Evolutionary conservation across 2,329 filamentous ascomycete species (phyloP).

Genomic region (Zymoseptoria tritici): DNA sequence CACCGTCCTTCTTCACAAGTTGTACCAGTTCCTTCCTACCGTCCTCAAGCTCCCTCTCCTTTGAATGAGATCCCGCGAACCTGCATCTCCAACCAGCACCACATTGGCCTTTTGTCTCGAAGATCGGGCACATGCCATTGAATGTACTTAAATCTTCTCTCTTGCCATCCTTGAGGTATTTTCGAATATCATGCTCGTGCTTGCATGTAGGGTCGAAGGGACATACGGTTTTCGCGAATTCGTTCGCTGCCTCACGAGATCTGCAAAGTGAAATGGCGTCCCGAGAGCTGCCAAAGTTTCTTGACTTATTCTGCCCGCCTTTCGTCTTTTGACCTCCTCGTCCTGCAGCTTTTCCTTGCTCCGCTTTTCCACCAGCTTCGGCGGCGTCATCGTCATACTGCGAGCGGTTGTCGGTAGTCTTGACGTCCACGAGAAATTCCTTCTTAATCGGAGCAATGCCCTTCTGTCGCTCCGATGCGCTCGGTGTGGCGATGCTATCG

Average conservation of each 20-base stretch:
- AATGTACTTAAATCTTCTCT: slow-evolving; percentile 72
- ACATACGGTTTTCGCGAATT: slow-evolving; percentile 74
- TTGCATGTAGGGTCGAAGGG: slow-evolving; percentile 73
- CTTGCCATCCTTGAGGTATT: slow-evolving; percentile 76
- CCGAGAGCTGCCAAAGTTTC: slow-evolving; percentile 70
- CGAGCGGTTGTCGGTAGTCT: slow-evolving; percentile 4
- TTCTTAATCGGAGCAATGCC: slow-evolving; percentile 65
- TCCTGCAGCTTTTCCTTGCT: slow-evolving; percentile 21
- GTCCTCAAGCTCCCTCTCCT: slow-evolving; percentile 69
- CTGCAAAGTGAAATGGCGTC: slow-evolving; percentile 74
- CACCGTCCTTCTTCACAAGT: slow-evolving; percentile 40
- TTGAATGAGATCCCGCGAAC: slow-evolving; percentile 79
- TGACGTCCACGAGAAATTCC: slow-evolving; percentile 48
- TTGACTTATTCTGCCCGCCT: slow-evolving; percentile 73
- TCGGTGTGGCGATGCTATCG: slow-evolving; percentile 7
- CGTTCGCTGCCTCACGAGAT: slow-evolving; percentile 60
- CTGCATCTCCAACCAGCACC: slow-evolving; percentile 89
- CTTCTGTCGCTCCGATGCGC: slow-evolving; percentile 31
- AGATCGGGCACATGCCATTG: slow-evolving; percentile 73
- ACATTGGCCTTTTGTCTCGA: slow-evolving; percentile 67
- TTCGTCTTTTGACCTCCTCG: slow-evolving; percentile 45
- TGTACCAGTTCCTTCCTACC: slow-evolving; percentile 76
- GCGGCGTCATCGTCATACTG: slow-evolving; percentile 33
- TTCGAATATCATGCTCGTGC: slow-evolving; percentile 73
- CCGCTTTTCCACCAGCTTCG: slow-evolving; percentile 44